Percentiles rank a stretch among this genome's conserved stretches.
phyloP scores from a whole-genome alignment of 1,284 basidiomycete genomes.

The Lentinula novae-zelandiae region DNA sequence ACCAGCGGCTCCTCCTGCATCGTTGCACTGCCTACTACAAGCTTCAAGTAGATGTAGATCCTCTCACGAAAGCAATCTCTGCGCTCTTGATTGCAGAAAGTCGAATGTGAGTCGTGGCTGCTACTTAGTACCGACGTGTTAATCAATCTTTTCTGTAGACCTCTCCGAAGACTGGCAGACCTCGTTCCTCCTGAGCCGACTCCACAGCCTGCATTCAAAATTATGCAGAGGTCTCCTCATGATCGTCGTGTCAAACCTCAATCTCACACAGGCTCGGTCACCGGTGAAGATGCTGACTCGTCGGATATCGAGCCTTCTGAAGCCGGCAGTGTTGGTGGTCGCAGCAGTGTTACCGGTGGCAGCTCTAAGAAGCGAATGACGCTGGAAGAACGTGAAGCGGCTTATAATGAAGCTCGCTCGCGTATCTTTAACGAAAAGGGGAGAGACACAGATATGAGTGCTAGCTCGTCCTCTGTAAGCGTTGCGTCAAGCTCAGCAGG shows the following conservation, averaged over 20 bases:
- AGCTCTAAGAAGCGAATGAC: slow-evolving; percentile 46
- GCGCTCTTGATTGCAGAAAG: slow-evolving; percentile 59
- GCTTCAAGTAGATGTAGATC: slow-evolving; percentile 62
- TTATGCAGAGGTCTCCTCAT: slow-evolving; percentile 63
- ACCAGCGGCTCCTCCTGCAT: slow-evolving; percentile 79
- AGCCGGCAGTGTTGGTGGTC: slow-evolving; percentile 66
- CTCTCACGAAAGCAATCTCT: slow-evolving; percentile 55
- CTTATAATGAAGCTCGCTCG: slow-evolving; percentile 76
- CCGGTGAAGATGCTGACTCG: slow-evolving; percentile 67
- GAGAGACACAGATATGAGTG: slow-evolving; percentile 55
- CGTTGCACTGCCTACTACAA: slow-evolving; percentile 78
- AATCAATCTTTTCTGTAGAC: slow-evolving; percentile 38
- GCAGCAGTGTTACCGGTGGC: slow-evolving; percentile 54
- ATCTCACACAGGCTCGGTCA: slow-evolving; percentile 63
- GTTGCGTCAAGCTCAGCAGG: slow-evolving; percentile 61
- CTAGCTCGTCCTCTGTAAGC: slow-evolving; percentile 70
- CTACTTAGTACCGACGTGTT: slow-evolving; percentile 2
- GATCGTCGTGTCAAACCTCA: slow-evolving; percentile 52
- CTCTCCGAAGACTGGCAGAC: slow-evolving; percentile 62
- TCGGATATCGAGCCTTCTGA: slow-evolving; percentile 78
- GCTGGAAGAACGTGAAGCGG: slow-evolving; percentile 57
- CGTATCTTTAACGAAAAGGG: slow-evolving; percentile 80
- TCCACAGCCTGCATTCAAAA: slow-evolving; percentile 73
- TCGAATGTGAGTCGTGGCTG: slow-evolving; percentile 55
- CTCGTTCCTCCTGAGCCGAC: slow-evolving; percentile 74